Base-by-base conservation (phyloP, 345 rosid genomes). In the Turnera subulata region DNA sequence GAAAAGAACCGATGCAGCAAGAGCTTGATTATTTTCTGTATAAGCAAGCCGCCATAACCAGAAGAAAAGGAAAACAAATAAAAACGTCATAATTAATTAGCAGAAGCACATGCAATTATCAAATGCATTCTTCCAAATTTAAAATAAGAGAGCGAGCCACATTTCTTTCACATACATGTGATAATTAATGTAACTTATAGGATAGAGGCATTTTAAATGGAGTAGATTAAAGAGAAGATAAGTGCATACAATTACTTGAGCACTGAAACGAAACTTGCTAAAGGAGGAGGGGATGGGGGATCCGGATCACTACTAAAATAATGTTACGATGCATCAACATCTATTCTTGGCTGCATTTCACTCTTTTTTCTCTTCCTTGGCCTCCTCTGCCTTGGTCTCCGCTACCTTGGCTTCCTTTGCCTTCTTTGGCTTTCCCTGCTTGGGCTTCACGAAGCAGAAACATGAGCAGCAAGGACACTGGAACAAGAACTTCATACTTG, bases 401-500 rank as follows among this genome's bases (percentile, higher is more conserved):
- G 48, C 57, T 18, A 42, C 57, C 49, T 38, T 62, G 58, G 63
- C 19, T 23, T 8, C 43, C 46, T 68, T 57, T 58, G 59, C 63
- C 35, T 17, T 26, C 73, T 76, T 82, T 46, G 87, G 84, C 56
- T 81, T 77, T 42, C 85, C 91, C 24, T 40, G 49, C 76, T 78
- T 77, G 21, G 91, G 95, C 78, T 84, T 87, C 89, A 87, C 26
- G 82, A 87, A 84, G 78, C 91, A 87, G 77, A 87, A 87, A 68
- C 95, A 87, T 11, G 91, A 80, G 40, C 95, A 87, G 37, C 95
- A 82, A 49, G 95, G 95, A 37, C 91, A 87, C 62, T 87, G 95
- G 52, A 84, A 87, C 84, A 87, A 79, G 83, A 87, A 87, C 85
- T 87, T 87, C 95, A 87, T 87, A 16, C n/a, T 42, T 70, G 47